Percentiles rank a stretch among this genome's conserved stretches.
These are phyloP conservation scores for Usnea hakonensis DNA, from an alignment of 495 filamentous ascomycete genomes.

Conservation along the genomic window DNA sequence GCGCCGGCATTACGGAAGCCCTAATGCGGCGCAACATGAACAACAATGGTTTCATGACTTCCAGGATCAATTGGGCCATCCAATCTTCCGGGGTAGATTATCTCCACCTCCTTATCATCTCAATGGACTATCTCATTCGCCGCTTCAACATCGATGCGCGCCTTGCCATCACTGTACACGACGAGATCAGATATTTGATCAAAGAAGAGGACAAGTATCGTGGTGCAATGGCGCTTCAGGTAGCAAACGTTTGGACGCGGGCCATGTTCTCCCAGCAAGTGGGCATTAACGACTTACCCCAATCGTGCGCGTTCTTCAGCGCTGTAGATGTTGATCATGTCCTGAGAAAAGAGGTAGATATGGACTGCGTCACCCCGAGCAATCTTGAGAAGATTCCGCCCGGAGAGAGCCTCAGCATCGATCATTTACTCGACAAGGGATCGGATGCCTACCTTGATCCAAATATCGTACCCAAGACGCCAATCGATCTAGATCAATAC, in stretches of 20 bases:
- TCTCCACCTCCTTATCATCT: constrained; percentile 84
- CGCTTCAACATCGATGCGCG: constrained; percentile 77
- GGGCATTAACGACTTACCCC: constrained; percentile 89
- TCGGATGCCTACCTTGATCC: constrained; percentile 57
- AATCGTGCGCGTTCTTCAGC: constrained; percentile 89
- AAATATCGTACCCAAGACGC: constrained; percentile 45
- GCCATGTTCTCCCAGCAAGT: constrained; percentile 96
- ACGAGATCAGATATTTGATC: constrained; percentile 93
- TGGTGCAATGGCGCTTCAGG: constrained; percentile 81
- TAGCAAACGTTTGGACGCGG: constrained; percentile 93
- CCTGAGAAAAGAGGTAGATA: constrained; percentile 91
- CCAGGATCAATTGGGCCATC: constrained; percentile 98
- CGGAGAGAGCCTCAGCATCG: constrained; percentile 79
- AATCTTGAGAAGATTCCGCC: constrained; percentile 70
- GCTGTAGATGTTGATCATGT: constrained; percentile 92
- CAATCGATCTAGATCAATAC: constrained; percentile 48
- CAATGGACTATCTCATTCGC: constrained; percentile 90
- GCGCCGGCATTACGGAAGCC: constrained; percentile 92
- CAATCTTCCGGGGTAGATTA: constrained; percentile 97
- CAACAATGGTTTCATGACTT: constrained; percentile 89
- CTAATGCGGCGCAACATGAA: constrained; percentile 79
- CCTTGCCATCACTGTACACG: constrained; percentile 89
- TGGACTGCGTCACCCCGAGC: constrained; percentile 91
- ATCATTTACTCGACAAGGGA: constrained; percentile 62
- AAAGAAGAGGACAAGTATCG: constrained; percentile 80